A percentile compares a stretch with the other conserved stretches of the same genome.
Evolutionary conservation across 768 basidiomycete species (phyloP).

Genomic region (Suillus brevipes): DNA sequence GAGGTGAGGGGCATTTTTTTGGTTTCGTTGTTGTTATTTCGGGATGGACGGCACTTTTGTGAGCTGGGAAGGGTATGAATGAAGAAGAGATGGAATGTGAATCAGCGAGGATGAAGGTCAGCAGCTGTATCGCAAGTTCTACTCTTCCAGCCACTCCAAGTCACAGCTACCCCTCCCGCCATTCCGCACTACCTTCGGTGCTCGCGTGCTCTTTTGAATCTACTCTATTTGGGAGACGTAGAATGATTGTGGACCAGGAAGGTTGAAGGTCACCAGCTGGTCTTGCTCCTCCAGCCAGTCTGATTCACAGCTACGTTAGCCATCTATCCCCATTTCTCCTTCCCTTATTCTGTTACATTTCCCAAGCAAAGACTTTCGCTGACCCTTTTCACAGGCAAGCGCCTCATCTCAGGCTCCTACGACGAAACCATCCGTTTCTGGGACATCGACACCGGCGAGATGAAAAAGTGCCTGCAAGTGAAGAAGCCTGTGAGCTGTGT

Average conservation of each 20-base stretch:
- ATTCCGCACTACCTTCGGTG: background rate
- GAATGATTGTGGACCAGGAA: background rate
- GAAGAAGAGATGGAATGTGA: background rate
- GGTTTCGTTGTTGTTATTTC: background rate
- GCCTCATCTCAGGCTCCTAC: slow-evolving; percentile 86
- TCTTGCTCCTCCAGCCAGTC: background rate
- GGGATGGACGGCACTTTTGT: background rate
- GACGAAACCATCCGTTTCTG: slow-evolving; percentile 93
- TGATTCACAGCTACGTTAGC: background rate
- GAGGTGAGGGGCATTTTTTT: slow-evolving; percentile 35
- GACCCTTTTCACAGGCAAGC: slow-evolving; percentile 47
- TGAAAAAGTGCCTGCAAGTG: slow-evolving; percentile 76
- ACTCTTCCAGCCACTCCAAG: background rate
- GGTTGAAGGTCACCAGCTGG: background rate
- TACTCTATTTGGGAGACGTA: background rate
- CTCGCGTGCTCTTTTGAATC: background rate
- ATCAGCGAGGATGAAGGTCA: background rate
- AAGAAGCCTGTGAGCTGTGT: slow-evolving; percentile 92
- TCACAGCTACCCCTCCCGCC: background rate
- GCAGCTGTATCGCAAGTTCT: background rate
- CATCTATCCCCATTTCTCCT: background rate
- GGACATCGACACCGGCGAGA: slow-evolving; percentile 70
- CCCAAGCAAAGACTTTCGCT: background rate
- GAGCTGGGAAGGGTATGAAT: background rate
- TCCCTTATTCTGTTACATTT: background rate